Base-by-base conservation (phyloP, 805 yeast genomes). In the Candida wancherniae region DNA sequence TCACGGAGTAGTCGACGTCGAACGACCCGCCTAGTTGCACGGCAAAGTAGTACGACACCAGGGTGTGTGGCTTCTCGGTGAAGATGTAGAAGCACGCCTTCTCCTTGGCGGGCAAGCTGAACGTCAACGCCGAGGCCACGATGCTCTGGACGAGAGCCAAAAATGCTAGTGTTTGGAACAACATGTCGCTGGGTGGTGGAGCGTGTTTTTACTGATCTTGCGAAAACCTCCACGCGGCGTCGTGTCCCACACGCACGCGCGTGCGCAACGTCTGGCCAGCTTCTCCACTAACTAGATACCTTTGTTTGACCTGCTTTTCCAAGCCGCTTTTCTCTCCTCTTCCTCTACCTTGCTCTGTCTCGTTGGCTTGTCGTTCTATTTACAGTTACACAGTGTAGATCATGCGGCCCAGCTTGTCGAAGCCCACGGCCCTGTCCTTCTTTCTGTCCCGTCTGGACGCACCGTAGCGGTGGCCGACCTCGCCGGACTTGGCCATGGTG, bases 381-480 rank as follows among this genome's bases (percentile, higher is more conserved):
- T 28, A 28, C 26, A 28, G n/a, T 26, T 23, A 34, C 23, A 44
- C 39, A 26, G 48, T 42, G 45, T 63, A 63, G 22, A 63, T 55
- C 65, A 66, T 79, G 47, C 71, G 73, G 48, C 94, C 94, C 35
- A 69, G 64, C 44, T 75, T 73, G 50, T 81, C 80, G 55, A 70
- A 84, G 2, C 80, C 84, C 46, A 83, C 68, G 44, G 69, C 73
- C 60, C 97, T 77, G 55, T 85, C 81, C 53, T 80, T 84, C 73
- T 81, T 85, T 49, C 75, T 80, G 60, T 90, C 97, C 65, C 96
- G 84, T 44, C 80, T 71, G 12, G 86, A 74, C 23, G 87, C 84
- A 60, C 97, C 97, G 54, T 90, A 90, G 53, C 97, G 78, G 72
- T 64, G 76, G 29, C 97, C 98, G 32, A 87, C 92, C 34, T 75